A percentile compares a stretch with the other conserved stretches of the same genome.
Evolutionary conservation across 2,329 filamentous ascomycete genomes (phyloP).

Genomic region (Aspergillus japonicus): DNA sequence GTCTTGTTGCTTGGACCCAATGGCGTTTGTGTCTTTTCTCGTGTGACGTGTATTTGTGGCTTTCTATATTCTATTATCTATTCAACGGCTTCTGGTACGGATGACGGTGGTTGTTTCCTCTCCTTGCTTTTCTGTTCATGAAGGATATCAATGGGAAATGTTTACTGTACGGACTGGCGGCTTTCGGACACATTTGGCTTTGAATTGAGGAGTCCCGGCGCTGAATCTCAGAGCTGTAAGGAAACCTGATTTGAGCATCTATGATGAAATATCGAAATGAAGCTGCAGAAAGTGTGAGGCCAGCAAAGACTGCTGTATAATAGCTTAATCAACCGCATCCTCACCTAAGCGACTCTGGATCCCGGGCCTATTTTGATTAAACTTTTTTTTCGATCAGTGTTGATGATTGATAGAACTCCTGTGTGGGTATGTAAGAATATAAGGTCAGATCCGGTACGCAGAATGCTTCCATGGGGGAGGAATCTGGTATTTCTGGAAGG

Average conservation of each 20-base stretch:
- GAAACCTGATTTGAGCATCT: slow-evolving; percentile 20
- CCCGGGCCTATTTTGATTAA: not conserved
- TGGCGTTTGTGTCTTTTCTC: slow-evolving; percentile 38
- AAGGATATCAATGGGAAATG: slow-evolving; percentile 33
- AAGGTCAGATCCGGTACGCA: not conserved
- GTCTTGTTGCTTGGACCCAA: slow-evolving; percentile 28
- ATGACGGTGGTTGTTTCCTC: slow-evolving; percentile 33
- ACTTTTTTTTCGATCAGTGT: not conserved
- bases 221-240: slow-evolving; percentile 19
- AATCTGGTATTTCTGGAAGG: not conserved
- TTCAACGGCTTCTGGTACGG: slow-evolving; percentile 35
- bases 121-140: slow-evolving; percentile 30
- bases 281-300: slow-evolving; percentile 21
- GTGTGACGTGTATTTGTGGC: slow-evolving; percentile 30
- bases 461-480: not conserved
- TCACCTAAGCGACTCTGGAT: slow-evolving; percentile 4
- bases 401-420: not conserved
- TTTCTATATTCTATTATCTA: slow-evolving; percentile 32
- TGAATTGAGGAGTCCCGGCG: slow-evolving; percentile 27
- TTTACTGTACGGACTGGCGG: slow-evolving; percentile 28
- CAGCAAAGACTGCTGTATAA: slow-evolving; percentile 28
- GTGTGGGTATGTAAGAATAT: not conserved
- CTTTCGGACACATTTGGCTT: slow-evolving; percentile 30
- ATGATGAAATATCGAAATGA: slow-evolving; percentile 21
- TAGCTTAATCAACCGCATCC: slow-evolving; percentile 28